Evolutionary conservation across 2,329 filamentous ascomycete species (phyloP), one percentile per base, ranked within the genome.

Genomic region (Beauveria sp.): DNA sequence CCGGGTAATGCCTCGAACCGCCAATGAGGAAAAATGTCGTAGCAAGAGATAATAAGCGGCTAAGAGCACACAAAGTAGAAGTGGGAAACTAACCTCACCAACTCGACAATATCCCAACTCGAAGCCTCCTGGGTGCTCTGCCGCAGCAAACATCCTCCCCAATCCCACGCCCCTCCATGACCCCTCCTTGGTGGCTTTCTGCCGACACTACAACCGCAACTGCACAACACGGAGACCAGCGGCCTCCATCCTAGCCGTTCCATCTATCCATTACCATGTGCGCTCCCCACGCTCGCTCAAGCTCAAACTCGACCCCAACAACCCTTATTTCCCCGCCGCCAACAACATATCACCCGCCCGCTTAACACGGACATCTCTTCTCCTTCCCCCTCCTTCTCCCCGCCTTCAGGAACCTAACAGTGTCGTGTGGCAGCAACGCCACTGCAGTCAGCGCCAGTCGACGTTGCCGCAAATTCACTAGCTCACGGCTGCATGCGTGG

Each of bases 351-450:
- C 18, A n/a, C 26, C 43, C 20, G 41, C 54, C 26, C 5, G 40
- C 24, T 26, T 20, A 12, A 22, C 20, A 48, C 46, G 9, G 22
- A 37, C 12, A 55, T 30, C 28, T 55, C 5, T 28, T n/a, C 34
- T 14, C 7, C n/a, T 47, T 9, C 12, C 20, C 10, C 12, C 8
- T n/a, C 20, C 26, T n/a, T 8, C 18, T 22, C 41, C 54, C 43
- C 43, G 51, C 51, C 51, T 20, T 26, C 43, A 56, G 54, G 28
- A 56, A 56, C 54, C 20, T 9, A 20, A 56, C n/a, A 16, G 28
- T 56, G 54, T 48, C 54, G 54, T 56, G 54, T 56, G 54, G 47
- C 43, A 48, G 12, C 34, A 16, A 48, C 54, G 43, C 28, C 54
- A 56, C 54, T 46, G n/a, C 14, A 16, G 18, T 20, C n/a, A 12